phyloP scores from a whole-genome alignment of 1,284 basidiomycete genomes.

The Papiliotrema flavescens region DNA sequence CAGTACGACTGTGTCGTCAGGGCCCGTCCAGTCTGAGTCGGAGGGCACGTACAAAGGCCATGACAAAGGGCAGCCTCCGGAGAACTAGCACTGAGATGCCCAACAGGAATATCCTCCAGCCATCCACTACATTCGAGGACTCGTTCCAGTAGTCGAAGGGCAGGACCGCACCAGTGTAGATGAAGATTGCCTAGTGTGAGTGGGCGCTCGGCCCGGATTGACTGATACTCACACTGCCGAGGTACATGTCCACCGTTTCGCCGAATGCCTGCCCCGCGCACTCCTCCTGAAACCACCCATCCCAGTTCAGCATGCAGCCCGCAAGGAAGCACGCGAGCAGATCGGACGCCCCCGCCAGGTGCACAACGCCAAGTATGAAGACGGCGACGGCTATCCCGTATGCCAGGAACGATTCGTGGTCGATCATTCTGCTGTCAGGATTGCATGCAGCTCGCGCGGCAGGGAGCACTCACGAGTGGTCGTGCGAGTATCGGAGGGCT shows the following conservation, averaged over 20 bases:
- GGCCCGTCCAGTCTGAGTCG: no score
- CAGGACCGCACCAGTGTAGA: neutral
- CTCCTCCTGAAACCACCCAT: slow-evolving; percentile 3
- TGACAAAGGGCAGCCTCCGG: slow-evolving; percentile 72
- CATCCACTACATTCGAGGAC: slow-evolving; percentile 65
- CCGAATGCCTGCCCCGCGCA: neutral
- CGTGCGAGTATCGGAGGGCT: neutral
- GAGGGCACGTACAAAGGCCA: slow-evolving; percentile 55
- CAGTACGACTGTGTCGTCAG: neutral
- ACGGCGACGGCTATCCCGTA: slow-evolving; percentile 41
- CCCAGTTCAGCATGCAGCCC: neutral
- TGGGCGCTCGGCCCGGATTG: neutral
- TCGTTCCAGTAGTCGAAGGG: slow-evolving; percentile 17
- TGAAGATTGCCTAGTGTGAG: neutral
- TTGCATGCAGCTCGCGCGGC: neutral
- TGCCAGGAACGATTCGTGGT: slow-evolving; percentile 28
- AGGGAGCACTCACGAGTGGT: neutral
- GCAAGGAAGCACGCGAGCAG: neutral
- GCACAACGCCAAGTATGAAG: slow-evolving; percentile 73
- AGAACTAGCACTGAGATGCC: slow-evolving; percentile 72
- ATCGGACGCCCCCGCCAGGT: slow-evolving; percentile 76
- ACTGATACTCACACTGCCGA: neutral
- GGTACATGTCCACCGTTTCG: slow-evolving; percentile 5
- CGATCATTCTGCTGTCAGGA: neutral
- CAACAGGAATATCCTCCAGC: slow-evolving; percentile 75